phyloP scores from a whole-genome alignment of 306 rosid genomes.

The Pueraria montana region DNA sequence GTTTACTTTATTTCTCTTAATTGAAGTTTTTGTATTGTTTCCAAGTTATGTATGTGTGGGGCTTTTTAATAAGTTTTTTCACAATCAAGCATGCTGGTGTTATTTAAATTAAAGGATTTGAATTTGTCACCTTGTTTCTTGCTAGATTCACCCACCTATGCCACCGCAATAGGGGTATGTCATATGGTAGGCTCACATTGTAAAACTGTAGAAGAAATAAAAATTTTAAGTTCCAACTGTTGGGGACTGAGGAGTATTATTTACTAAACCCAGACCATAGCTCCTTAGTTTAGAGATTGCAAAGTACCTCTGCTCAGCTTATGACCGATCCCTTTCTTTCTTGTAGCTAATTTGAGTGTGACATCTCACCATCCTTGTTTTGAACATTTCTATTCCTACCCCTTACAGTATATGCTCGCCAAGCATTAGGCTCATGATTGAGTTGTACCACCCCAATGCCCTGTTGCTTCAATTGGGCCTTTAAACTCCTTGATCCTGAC shows the following conservation, averaged over 20 bases:
- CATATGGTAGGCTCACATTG: not conserved
- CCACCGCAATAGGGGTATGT: not conserved
- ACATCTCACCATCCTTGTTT: not conserved
- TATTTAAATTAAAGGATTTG: not conserved
- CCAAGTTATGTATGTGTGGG: not conserved
- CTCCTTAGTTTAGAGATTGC: not conserved
- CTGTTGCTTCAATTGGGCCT: not conserved
- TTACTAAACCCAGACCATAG: not conserved
- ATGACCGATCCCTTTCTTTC: not conserved
- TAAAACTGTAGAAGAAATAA: slow-evolving; percentile 4
- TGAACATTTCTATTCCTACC: not conserved
- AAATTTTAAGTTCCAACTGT: not conserved
- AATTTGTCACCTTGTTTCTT: not conserved
- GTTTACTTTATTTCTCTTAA: not conserved
- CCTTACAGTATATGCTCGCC: not conserved
- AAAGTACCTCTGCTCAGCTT: not conserved
- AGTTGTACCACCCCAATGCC: not conserved
- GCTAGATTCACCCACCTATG: not conserved
- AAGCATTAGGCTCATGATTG: not conserved
- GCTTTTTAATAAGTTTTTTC: not conserved
- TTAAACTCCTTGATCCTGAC: not conserved
- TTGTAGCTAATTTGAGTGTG: not conserved
- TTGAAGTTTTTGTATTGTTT: not conserved
- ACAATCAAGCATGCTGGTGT: not conserved
- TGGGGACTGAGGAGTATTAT: not conserved